Base-by-base conservation (phyloP, 306 rosid species). In the Betula pendula region DNA sequence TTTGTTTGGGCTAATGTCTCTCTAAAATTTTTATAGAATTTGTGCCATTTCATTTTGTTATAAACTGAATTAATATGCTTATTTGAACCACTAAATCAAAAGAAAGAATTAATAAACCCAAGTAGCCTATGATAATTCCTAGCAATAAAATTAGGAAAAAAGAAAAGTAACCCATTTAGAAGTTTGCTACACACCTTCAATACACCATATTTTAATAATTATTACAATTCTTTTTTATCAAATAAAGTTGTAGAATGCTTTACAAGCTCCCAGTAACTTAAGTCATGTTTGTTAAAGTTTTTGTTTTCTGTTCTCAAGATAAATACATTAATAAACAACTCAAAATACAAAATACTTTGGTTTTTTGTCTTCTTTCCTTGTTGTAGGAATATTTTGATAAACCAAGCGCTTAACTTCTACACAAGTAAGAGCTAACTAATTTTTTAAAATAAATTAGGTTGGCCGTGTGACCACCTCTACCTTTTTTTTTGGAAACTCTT, bases 211-310 rank as follows among this genome's bases (percentile, higher is more conserved):
- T 49, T 49, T 16, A 5, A 58, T 48, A 47, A 17, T 62, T 12
- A 20, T 59, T 44, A 49, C 48, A 55, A 38, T 38, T 38, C 1
- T 29, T 38, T 38, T 38, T 38, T 16, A 27, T 47, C 29, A 20
- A 52, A 14, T 51, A 50, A 52, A 68, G 45, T 72, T 71, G 40
- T 52, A 76, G 17, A 52, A 31, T 63, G 40, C 49, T 71, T 62
- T 38, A 38, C 49, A 20, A 38, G 8, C 42, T 6, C 42, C 8
- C 42, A 35, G 4, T 6, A 35, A 6, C 40, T 3, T 35, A 35
- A 6, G 40, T 35, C 5, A 35, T 35, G 40, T 38, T 38, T 38
- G 42, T 38, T 38, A 0, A 5, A 38, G 42, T 38, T 38, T 38
- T 5, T 38, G 42, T 38, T 38, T 38, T 38, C 42, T 38, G 6